Base-by-base conservation (phyloP, 1,139 yeast genomes). In the Candida neerlandica region DNA sequence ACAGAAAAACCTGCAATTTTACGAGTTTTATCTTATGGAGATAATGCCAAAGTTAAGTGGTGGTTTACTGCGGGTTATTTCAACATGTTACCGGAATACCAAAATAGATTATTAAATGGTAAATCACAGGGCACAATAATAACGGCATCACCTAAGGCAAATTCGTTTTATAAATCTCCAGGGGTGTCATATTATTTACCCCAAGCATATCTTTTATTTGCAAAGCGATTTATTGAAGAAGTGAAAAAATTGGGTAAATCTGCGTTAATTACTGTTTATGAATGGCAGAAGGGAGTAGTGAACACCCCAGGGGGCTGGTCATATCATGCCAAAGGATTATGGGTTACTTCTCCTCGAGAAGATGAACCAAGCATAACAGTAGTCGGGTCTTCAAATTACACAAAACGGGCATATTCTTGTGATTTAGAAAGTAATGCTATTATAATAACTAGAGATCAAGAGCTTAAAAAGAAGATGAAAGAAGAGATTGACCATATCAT, bases 321-420 rank as follows among this genome's bases (percentile, higher is more conserved):
- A 0, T 94, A 94, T 65, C 99, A 94, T 63, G 99, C 99, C n/a
- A 94, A 94, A 64, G 99, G 99, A 0, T 73, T 91, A 14, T 94
- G 99, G 99, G 70, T 89, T 1, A 77, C 84, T 6, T 79, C 80
- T 6, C 88, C 91, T 0, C 75, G 71, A 6, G 85, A 82, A 50
- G 58, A 59, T 0, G 62, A 70, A 27, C 97, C 97, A 2, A 77
- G 86, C 40, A 72, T 89, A 23, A 88, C 97, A 0, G 83, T 92
- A 2, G 78, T 94, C 49, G 99, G 99, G 1, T 89, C 97, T 0
- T 90, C 97, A 0, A 94, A 94, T 65, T 94, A 91, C 64, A 95
- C 99, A 0, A 82, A 87, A 55, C 77, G 99, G 52, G 92, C 98
- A 0, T 94, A 94, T 62, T 78, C 87, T 10, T 81, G 85, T 52